Percentiles rank a stretch among this genome's conserved stretches.
phyloP scores from a whole-genome alignment of 805 yeast species.

The Kuraishia ogatae region DNA sequence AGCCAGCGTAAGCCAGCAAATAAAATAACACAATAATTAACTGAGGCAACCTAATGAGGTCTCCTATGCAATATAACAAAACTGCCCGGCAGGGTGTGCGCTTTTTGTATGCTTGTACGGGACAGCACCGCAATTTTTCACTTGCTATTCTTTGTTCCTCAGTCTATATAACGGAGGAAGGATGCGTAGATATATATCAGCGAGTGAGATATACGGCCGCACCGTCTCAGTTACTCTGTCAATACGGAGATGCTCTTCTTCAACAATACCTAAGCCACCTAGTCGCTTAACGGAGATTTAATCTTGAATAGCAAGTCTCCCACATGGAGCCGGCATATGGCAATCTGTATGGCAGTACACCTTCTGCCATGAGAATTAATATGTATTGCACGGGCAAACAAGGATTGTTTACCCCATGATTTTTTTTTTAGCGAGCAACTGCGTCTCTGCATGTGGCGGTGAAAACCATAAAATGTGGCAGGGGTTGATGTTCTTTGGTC shows the following conservation, averaged over 20 bases:
- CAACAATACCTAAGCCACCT: neutral
- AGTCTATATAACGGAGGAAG: too few species aligned
- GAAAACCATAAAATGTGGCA: neutral
- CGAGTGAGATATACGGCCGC: too few species aligned
- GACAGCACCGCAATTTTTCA: neutral
- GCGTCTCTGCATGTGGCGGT: neutral
- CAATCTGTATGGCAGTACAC: neutral
- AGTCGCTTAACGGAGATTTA: neutral
- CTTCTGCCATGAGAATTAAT: neutral
- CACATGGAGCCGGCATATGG: neutral
- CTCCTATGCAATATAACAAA: too few species aligned
- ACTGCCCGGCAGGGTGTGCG: too few species aligned
- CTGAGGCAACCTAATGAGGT: too few species aligned
- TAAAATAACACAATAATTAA: too few species aligned
- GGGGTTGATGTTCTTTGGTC: neutral
- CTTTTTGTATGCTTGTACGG: too few species aligned
- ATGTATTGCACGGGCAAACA: neutral
- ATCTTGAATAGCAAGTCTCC: neutral
- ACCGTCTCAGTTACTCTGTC: too few species aligned
- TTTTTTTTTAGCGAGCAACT: neutral
- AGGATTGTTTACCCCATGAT: neutral
- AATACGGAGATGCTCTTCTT: neutral
- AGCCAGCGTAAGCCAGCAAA: too few species aligned
- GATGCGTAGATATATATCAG: too few species aligned
- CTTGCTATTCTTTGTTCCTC: neutral